phyloP scores from a whole-genome alignment of 2,329 filamentous ascomycete genomes.

The Pseudocercospora vitis region DNA sequence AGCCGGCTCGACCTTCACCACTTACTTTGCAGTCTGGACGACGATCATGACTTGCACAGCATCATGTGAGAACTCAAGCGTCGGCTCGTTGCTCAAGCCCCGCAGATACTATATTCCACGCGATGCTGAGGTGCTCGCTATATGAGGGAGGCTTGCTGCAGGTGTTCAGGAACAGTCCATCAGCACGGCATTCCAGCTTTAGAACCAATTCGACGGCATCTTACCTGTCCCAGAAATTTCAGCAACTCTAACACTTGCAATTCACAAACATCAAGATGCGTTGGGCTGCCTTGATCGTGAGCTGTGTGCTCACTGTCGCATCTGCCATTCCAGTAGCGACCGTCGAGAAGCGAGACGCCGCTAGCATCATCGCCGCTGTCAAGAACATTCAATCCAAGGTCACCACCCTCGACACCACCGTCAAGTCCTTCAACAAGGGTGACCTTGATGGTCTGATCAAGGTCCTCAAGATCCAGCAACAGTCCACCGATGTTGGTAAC shows the following conservation, averaged over 20 bases:
- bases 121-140: neutral
- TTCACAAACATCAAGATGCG: slow-evolving; percentile 2
- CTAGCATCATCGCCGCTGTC: slow-evolving; percentile 18
- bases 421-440: slow-evolving; percentile 22
- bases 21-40: neutral
- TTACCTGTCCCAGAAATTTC: neutral
- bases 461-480: slow-evolving; percentile 21
- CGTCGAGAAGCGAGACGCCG: slow-evolving; percentile 21
- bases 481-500: slow-evolving; percentile 16
- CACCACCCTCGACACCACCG: slow-evolving; percentile 18
- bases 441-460: slow-evolving; percentile 16
- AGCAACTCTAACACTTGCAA: neutral
- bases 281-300: slow-evolving; percentile 9
- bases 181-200: neutral
- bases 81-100: slow-evolving; percentile 1
- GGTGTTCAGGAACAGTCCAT: neutral
- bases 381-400: slow-evolving; percentile 20
- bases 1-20: slow-evolving; percentile 6
- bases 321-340: slow-evolving; percentile 10
- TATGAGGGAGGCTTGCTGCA: neutral
- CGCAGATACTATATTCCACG: slow-evolving; percentile 1
- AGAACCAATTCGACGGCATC: neutral
- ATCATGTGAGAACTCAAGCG: slow-evolving; percentile 2
- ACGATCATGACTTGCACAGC: neutral
- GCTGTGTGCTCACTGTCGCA: slow-evolving; percentile 16